Conservation (phyloP, 2,329 filamentous ascomycete genomes). For the Dryadomyces quercus-mongolicae region DNA sequence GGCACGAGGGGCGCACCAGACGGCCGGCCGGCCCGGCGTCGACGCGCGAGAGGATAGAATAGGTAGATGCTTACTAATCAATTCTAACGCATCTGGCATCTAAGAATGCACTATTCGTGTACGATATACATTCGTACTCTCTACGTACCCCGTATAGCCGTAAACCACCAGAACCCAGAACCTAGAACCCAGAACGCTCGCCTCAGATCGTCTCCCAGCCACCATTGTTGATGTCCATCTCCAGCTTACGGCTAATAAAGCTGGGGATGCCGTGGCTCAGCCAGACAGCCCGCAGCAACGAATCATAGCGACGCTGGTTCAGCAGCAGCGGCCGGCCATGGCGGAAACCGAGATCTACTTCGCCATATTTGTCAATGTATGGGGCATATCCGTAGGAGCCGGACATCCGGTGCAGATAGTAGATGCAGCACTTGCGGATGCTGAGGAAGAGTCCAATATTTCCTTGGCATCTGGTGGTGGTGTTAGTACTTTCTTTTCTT, state of each 20-base stretch:
- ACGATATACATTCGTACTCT: too few species aligned
- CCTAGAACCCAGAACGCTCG: too few species aligned
- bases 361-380: slow-evolving; percentile 91
- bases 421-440: slow-evolving; percentile 86
- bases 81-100: neutral
- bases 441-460: slow-evolving; percentile 93
- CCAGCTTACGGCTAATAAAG: slow-evolving; percentile 77
- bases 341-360: slow-evolving; percentile 82
- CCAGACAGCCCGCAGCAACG: slow-evolving; percentile 75
- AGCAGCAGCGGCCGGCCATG: slow-evolving; percentile 83
- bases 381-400: slow-evolving; percentile 81
- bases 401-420: slow-evolving; percentile 71
- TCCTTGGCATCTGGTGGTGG: slow-evolving; percentile 61
- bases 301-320: slow-evolving; percentile 89
- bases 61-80: neutral
- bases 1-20: slow-evolving; percentile 13
- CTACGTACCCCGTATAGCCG: too few species aligned
- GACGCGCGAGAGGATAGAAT: neutral
- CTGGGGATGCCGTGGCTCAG: slow-evolving; percentile 77
- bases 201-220: slow-evolving; percentile 78
- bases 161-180: too few species aligned
- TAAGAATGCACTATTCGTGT: too few species aligned
- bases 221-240: slow-evolving; percentile 92
- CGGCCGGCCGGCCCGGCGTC: neutral
- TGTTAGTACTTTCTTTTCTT: neutral